phyloP scores from a whole-genome alignment of 2,329 filamentous ascomycete genomes.

The Zymoseptoria brevis region DNA sequence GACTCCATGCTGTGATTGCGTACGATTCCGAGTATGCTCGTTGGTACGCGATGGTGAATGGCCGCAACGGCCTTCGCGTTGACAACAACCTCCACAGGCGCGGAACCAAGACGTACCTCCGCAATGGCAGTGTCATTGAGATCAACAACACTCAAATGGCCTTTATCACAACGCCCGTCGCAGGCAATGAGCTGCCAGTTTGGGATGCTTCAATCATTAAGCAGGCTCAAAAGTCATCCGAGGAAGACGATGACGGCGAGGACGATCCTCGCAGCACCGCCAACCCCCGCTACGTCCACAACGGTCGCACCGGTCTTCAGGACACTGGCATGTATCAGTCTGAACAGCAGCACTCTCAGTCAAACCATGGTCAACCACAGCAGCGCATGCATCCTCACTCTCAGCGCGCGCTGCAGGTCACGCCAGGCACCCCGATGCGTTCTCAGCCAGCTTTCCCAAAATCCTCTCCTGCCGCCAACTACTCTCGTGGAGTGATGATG shows the following conservation, averaged over 20 bases:
- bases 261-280: slow-evolving; percentile 20
- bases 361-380: slow-evolving; percentile 10
- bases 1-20: slow-evolving; percentile 43
- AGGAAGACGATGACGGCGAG: slow-evolving; percentile 34
- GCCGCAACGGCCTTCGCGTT: slow-evolving; percentile 82
- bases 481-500: slow-evolving; percentile 44
- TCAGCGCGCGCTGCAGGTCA: slow-evolving; percentile 25
- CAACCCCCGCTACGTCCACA: slow-evolving; percentile 2
- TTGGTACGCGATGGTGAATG: slow-evolving; percentile 83
- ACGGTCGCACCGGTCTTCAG: slow-evolving; percentile 14
- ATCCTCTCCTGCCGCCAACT: slow-evolving; percentile 40
- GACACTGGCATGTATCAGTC: slow-evolving; percentile 19
- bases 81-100: slow-evolving; percentile 66
- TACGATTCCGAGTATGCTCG: slow-evolving; percentile 42
- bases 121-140: slow-evolving; percentile 84
- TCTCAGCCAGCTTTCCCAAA: slow-evolving; percentile 30
- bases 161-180: slow-evolving; percentile 80
- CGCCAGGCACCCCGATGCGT: slow-evolving; percentile 31
- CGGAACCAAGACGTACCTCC: slow-evolving; percentile 57
- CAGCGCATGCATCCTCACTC: slow-evolving; percentile 31
- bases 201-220: slow-evolving; percentile 37
- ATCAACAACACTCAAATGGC: slow-evolving; percentile 96
- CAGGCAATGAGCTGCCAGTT: slow-evolving; percentile 63
- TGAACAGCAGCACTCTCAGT: slow-evolving; percentile 16
- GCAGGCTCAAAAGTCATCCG: slow-evolving; percentile 35